Conservation (phyloP, 2,329 filamentous ascomycete species). For the Pseudogymnoascus sp. region DNA sequence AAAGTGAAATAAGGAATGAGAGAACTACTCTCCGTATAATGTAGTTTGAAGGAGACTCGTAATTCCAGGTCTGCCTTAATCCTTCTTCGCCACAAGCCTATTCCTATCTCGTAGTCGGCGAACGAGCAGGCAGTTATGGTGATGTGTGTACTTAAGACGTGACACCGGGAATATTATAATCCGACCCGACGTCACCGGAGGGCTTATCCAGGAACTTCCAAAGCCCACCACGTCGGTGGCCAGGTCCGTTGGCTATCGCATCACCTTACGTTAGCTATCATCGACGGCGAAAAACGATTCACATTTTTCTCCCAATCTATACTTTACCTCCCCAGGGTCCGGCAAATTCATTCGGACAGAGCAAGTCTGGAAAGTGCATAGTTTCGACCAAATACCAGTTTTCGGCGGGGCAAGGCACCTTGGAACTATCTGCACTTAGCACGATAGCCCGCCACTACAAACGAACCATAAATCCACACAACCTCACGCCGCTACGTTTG, state of each 20-base stretch:
- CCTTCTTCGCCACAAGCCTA: conserved; percentile 1
- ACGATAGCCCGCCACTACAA: conserved; percentile 5
- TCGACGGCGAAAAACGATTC: not conserved
- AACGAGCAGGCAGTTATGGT: not conserved
- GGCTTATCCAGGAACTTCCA: conserved; percentile 6
- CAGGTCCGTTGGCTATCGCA: conserved; percentile 1
- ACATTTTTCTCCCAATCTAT: not conserved
- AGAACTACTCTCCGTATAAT: conserved; percentile 5
- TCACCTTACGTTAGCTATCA: not conserved
- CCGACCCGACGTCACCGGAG: not conserved
- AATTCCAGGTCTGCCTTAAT: not conserved
- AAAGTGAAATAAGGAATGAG: not conserved
- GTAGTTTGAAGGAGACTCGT: not conserved
- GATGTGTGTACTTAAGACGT: not conserved
- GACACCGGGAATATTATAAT: not conserved
- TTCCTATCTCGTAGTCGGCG: conserved; percentile 6
- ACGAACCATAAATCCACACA: conserved; percentile 1
- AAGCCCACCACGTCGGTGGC: not conserved
- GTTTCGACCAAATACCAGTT: not conserved
- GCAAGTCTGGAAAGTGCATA: not conserved
- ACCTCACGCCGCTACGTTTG: not conserved
- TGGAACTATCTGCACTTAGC: not conserved
- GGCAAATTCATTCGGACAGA: not conserved
- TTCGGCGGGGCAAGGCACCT: not conserved
- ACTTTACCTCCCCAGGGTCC: not conserved